Percentiles rank a stretch among this genome's conserved stretches.
phyloP scores from a whole-genome alignment of 2,329 filamentous ascomycete genomes.

The Claviceps lovelessii region DNA sequence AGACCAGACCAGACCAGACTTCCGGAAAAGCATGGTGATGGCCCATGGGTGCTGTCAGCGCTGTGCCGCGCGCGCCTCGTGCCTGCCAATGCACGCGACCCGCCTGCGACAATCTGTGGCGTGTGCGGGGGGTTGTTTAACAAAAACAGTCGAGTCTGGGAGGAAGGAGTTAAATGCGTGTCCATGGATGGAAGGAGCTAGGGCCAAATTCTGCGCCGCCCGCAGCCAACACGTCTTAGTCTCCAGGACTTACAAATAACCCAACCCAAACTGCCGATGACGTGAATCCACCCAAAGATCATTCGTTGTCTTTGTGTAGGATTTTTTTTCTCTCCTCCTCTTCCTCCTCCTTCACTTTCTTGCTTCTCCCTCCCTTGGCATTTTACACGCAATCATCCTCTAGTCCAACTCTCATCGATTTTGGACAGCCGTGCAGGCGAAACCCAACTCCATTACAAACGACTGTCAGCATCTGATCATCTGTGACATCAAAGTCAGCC shows the following conservation, averaged over 20 bases:
- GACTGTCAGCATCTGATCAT: not conserved
- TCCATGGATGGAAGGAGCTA: not conserved
- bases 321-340: not conserved
- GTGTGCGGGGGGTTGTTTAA: not conserved
- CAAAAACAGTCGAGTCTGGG: too few relatives aligned
- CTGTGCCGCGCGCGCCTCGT: not conserved
- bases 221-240: not conserved
- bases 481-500: slow-evolving; percentile 1
- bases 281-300: not conserved
- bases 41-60: too few relatives aligned
- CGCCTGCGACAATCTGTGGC: not conserved
- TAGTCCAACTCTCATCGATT: not conserved
- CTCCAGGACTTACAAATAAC: not conserved
- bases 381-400: not conserved
- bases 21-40: too few relatives aligned
- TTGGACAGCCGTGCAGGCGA: not conserved
- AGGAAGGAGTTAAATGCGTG: too few relatives aligned
- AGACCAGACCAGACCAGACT: not conserved
- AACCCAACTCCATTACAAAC: not conserved
- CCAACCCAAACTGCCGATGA: slow-evolving; percentile 1
- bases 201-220: not conserved
- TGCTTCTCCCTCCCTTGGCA: not conserved
- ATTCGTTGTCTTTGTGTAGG: not conserved
- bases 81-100: not conserved
- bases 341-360: not conserved